Percentiles rank a stretch among this genome's conserved stretches.
These are phyloP conservation scores for Hymenoscyphus fructigenus DNA, from an alignment of 2,329 filamentous ascomycete genomes.

Conservation along the genomic window DNA sequence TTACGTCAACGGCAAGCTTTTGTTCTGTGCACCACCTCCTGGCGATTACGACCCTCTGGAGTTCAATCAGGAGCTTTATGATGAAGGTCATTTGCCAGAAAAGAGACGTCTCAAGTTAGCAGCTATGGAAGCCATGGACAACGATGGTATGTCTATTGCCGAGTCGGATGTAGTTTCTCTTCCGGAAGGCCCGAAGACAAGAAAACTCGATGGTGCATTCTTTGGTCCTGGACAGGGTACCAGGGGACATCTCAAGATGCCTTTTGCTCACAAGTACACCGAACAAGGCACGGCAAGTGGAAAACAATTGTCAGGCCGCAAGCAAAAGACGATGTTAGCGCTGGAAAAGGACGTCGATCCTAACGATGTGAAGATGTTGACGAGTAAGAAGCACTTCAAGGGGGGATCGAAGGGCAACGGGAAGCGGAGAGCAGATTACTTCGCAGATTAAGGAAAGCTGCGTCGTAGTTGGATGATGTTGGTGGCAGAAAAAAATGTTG, in stretches of 20 bases:
- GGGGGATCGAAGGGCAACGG: slow-evolving; percentile 63
- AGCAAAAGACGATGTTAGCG: slow-evolving; percentile 76
- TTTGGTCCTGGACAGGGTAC: slow-evolving; percentile 67
- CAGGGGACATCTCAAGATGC: slow-evolving; percentile 68
- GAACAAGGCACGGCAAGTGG: slow-evolving; percentile 66
- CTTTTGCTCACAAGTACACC: slow-evolving; percentile 88
- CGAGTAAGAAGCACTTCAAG: slow-evolving; percentile 93
- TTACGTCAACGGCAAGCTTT: slow-evolving; percentile 93
- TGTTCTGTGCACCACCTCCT: slow-evolving; percentile 88
- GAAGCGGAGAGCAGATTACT: slow-evolving; percentile 39
- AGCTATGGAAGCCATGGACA: slow-evolving; percentile 33
- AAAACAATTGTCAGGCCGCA: slow-evolving; percentile 78
- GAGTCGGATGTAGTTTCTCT: slow-evolving; percentile 52
- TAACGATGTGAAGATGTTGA: slow-evolving; percentile 65
- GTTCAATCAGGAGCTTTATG: slow-evolving; percentile 91
- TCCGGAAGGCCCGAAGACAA: slow-evolving; percentile 69
- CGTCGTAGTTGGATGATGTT: slow-evolving; percentile 6
- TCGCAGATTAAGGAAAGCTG: slow-evolving; percentile 31
- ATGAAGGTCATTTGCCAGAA: slow-evolving; percentile 75
- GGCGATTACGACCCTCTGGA: slow-evolving; percentile 65
- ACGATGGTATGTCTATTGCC: slow-evolving; percentile 40
- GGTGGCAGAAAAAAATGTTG: slow-evolving; percentile 7
- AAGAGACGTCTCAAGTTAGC: slow-evolving; percentile 71
- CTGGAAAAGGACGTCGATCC: slow-evolving; percentile 83
- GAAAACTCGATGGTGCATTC: slow-evolving; percentile 82